Evolutionary conservation across 805 yeast genomes (phyloP).

Genomic region (Isabelozyma pseudorhagii): DNA sequence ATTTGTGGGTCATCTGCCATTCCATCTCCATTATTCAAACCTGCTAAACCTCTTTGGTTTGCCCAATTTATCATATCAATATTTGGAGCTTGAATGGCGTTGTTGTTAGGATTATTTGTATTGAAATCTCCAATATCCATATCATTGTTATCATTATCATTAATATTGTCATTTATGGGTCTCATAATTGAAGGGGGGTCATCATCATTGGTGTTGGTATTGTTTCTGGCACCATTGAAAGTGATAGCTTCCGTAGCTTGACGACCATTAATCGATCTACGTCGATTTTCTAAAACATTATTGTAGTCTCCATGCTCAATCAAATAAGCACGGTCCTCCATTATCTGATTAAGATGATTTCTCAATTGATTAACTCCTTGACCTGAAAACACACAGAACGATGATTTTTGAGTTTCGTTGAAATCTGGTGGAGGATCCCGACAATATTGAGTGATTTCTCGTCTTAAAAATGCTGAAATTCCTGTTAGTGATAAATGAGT

Average conservation of each 20-base stretch:
- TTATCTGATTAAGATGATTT: conserved; percentile 53
- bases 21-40: conserved; percentile 11
- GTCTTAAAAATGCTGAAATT: conserved; percentile 79
- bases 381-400: conserved; percentile 93
- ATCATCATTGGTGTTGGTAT: conserved; percentile 1
- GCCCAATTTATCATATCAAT: conserved; percentile 16
- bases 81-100: conserved; percentile 1
- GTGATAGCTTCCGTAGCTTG: conserved; percentile 15
- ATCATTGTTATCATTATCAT: conserved; percentile 1
- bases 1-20: conserved; percentile 14
- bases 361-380: conserved; percentile 78
- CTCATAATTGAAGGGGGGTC: background rate
- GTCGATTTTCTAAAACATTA: background rate
- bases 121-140: background rate
- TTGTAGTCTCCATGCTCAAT: conserved; percentile 27
- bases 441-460: conserved; percentile 82
- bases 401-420: conserved; percentile 75
- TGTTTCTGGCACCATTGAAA: conserved; percentile 16
- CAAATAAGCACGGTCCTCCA: conserved; percentile 33
- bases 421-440: conserved; percentile 92
- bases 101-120: background rate
- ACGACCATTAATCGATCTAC: conserved; percentile 8
- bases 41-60: conserved; percentile 27
- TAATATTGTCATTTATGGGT: background rate
- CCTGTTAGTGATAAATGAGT: conserved; percentile 94